These are phyloP conservation scores for Trichoderma pleuroti DNA, from an alignment of 2,329 filamentous ascomycete species.

Conservation along the genomic window DNA sequence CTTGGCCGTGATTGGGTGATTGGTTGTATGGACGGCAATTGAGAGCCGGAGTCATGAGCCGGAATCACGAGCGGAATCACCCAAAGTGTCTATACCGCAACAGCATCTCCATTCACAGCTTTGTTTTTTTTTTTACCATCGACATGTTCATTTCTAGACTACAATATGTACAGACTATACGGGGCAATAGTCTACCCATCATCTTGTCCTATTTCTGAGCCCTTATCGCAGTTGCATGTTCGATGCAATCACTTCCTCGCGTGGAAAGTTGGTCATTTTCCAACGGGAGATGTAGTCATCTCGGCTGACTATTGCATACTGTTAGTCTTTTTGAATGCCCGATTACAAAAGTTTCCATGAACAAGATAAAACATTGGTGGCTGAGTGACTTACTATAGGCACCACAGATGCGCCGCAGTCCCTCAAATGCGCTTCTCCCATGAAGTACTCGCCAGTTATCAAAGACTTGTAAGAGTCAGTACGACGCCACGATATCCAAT, in stretches of 20 bases:
- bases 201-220: not conserved
- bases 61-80: not conserved
- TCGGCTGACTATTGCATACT: slow-evolving; percentile 56
- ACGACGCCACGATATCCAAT: not conserved
- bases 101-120: not conserved
- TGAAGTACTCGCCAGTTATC: slow-evolving; percentile 96
- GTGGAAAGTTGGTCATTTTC: slow-evolving; percentile 63
- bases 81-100: not conserved
- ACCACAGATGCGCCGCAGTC: slow-evolving; percentile 82
- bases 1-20: not conserved
- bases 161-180: not conserved
- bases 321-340: not conserved
- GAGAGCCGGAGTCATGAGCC: not conserved
- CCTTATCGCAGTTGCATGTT: slow-evolving; percentile 32
- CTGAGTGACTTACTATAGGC: slow-evolving; percentile 68
- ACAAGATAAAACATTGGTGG: not conserved
- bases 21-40: not conserved
- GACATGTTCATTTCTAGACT: not conserved
- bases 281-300: slow-evolving; percentile 79
- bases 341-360: not conserved
- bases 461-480: slow-evolving; percentile 59
- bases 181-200: not conserved
- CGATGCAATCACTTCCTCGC: slow-evolving; percentile 41
- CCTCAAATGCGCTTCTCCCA: slow-evolving; percentile 77
- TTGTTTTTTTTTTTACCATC: not conserved